Evolutionary conservation across 2,329 filamentous ascomycete species (phyloP), one percentile per base, ranked within the genome.

Genomic region (Lecanicillium sp.): DNA sequence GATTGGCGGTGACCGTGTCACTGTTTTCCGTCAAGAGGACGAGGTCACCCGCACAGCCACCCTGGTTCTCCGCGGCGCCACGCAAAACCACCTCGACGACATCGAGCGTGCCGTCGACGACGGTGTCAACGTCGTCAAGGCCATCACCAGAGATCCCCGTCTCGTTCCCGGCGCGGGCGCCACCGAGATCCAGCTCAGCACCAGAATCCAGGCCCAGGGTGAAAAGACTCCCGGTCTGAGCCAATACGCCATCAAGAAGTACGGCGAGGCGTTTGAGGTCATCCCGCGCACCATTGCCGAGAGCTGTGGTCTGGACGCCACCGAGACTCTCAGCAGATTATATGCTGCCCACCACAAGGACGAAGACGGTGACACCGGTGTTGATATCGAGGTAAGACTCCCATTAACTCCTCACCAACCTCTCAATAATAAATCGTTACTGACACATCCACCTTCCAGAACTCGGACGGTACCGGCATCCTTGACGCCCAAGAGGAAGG

Each of bases 221-320:
- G 92, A 97, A 62, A 90, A 85, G 69, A 97, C 92, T 2, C 82
- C 89, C 2, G 94, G 92, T 32, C 74, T 98, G 37, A 79, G 88
- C 39, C 92, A 98, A 64, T 94, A 98, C 62, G 88, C 90, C 19
- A 98, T 98, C 68, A 85, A 89, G 65, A 97, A 97, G 69, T 98
- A 82, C 60, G 92, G 85, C 38, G 90, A 98, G 67, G 90, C 92
- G 8, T 98, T 98, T 53, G 92, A 98, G 69, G 90, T 98, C 36
- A 83, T 98, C 38, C 90, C 92, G 15, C 82, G 92, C 49, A 94
- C 87, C 13, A 72, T 98, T 41, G 92, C 94, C 36, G 92, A 98
- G 67, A 94, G 87, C 51, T 90, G 89, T 32, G 92, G 92, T 49
- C 75, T 98, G 17, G 92, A 98, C 58, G 92, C 92, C 41, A 98